phyloP scores from a whole-genome alignment of 2,329 filamentous ascomycete species.

The Chalaropsis ovoidea region DNA sequence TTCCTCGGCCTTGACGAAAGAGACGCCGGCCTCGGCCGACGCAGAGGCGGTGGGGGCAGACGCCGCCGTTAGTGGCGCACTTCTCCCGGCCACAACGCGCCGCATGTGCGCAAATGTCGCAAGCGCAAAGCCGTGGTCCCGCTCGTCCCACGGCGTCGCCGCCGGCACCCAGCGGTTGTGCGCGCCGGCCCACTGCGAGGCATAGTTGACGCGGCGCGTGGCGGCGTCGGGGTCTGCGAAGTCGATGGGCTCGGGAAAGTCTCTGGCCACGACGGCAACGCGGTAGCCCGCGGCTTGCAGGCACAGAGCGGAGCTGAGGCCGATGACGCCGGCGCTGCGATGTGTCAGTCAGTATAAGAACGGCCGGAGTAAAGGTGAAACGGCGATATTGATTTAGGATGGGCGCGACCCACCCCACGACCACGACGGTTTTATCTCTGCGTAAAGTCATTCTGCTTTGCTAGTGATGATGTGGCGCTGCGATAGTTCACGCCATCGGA shows the following conservation, averaged over 20 bases:
- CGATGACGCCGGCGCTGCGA: slow-evolving; percentile 44
- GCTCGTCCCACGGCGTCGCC: slow-evolving; percentile 30
- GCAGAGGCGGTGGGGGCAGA: neutral
- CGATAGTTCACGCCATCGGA: neutral
- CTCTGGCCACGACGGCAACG: slow-evolving; percentile 39
- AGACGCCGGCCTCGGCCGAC: slow-evolving; percentile 37
- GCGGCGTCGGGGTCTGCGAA: slow-evolving; percentile 34
- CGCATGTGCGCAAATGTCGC: slow-evolving; percentile 38
- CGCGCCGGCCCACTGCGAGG: slow-evolving; percentile 49
- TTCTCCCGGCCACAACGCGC: slow-evolving; percentile 27
- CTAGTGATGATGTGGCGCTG: neutral
- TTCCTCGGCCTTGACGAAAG: slow-evolving; percentile 42
- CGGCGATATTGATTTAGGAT: neutral
- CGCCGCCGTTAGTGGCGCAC: slow-evolving; percentile 27
- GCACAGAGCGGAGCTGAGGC: slow-evolving; percentile 41
- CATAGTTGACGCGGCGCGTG: slow-evolving; percentile 40
- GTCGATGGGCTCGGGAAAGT: slow-evolving; percentile 41
- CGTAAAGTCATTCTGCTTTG: neutral
- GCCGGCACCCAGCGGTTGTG: slow-evolving; percentile 44
- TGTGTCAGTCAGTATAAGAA: neutral
- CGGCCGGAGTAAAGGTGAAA: neutral
- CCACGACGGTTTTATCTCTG: neutral
- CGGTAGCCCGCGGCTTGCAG: slow-evolving; percentile 36
- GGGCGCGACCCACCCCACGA: neutral
- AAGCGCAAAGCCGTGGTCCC: slow-evolving; percentile 38